Conservation (phyloP, 208 protist species). For the Crithidia thermophila region DNA sequence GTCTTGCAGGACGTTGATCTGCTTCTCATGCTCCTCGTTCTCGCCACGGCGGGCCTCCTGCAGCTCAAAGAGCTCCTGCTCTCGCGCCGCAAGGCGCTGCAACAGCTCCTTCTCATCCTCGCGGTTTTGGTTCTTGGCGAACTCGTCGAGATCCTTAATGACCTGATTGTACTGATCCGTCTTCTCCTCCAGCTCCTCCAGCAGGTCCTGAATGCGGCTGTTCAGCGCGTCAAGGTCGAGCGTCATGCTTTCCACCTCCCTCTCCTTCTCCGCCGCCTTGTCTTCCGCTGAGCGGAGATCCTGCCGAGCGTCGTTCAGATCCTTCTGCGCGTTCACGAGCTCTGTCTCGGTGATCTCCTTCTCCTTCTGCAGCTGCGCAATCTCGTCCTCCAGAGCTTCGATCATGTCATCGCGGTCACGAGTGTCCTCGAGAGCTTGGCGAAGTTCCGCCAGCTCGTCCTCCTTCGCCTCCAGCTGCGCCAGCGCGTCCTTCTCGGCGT, state of each 20-base stretch:
- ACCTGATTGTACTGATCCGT: constrained; percentile 62
- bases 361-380: constrained; percentile 32
- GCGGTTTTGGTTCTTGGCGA: constrained; percentile 45
- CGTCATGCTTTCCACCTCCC: constrained; percentile 35
- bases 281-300: constrained; percentile 25
- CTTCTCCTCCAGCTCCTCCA: constrained; percentile 65
- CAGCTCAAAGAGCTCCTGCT: constrained; percentile 73
- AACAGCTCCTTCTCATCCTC: constrained; percentile 67
- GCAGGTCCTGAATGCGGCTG: constrained; percentile 42
- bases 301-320: constrained; percentile 17
- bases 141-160: constrained; percentile 71
- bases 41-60: constrained; percentile 63
- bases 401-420: constrained; percentile 17
- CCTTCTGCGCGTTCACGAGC: constrained; percentile 27
- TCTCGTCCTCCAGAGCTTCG: constrained; percentile 17
- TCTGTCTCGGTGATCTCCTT: constrained; percentile 31
- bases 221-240: constrained; percentile 48
- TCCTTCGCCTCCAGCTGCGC: constrained; percentile 35
- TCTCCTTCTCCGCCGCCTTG: constrained; percentile 6
- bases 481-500: constrained; percentile 32
- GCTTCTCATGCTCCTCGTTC: constrained; percentile 56
- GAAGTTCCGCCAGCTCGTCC: constrained; percentile 34
- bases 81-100: constrained; percentile 53
- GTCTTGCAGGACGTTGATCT: constrained; percentile 59
- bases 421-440: constrained; percentile 6